Percentiles rank a stretch among this genome's conserved stretches.
These are phyloP conservation scores for Lindgomyces ingoldianus DNA, from an alignment of 495 filamentous ascomycete species.

Conservation along the genomic window DNA sequence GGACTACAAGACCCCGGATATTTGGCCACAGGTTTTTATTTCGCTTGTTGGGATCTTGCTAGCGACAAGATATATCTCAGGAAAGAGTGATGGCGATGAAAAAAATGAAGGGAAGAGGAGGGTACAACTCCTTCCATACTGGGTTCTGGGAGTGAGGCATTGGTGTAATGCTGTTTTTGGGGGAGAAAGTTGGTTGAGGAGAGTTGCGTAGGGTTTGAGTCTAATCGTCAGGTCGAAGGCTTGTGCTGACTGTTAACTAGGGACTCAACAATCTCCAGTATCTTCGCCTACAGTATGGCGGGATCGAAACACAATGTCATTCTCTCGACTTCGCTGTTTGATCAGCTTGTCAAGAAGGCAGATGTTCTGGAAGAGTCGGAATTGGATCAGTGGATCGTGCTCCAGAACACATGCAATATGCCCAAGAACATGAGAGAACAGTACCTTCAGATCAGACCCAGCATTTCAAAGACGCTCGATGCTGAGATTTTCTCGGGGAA, in stretches of 20 bases:
- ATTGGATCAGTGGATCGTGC: slow-evolving; percentile 46
- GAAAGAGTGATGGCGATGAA: not conserved
- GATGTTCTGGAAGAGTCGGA: slow-evolving; percentile 41
- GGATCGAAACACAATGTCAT: slow-evolving; percentile 55
- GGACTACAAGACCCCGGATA: slow-evolving; percentile 13
- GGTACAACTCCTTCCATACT: slow-evolving; percentile 57
- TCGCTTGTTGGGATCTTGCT: slow-evolving; percentile 25
- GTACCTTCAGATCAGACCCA: slow-evolving; percentile 41
- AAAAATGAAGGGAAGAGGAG: slow-evolving; percentile 30
- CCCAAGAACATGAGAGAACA: slow-evolving; percentile 43
- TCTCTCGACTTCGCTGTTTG: slow-evolving; percentile 53
- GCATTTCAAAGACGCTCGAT: slow-evolving; percentile 45
- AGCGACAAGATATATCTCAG: slow-evolving; percentile 35
- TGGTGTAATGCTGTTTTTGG: slow-evolving; percentile 51
- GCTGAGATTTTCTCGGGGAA: slow-evolving; percentile 50
- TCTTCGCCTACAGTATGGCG: slow-evolving; percentile 57
- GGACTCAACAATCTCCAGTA: slow-evolving; percentile 47
- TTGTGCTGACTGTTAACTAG: slow-evolving; percentile 26
- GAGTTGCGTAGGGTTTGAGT: slow-evolving; percentile 47
- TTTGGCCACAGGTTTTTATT: slow-evolving; percentile 23
- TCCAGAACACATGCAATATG: slow-evolving; percentile 56
- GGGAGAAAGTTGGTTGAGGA: slow-evolving; percentile 48
- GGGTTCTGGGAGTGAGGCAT: slow-evolving; percentile 61
- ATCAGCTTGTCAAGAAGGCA: slow-evolving; percentile 48
- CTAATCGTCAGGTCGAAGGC: not conserved